phyloP scores from a whole-genome alignment of 768 basidiomycete genomes.

The Tephrocybe sp. region DNA sequence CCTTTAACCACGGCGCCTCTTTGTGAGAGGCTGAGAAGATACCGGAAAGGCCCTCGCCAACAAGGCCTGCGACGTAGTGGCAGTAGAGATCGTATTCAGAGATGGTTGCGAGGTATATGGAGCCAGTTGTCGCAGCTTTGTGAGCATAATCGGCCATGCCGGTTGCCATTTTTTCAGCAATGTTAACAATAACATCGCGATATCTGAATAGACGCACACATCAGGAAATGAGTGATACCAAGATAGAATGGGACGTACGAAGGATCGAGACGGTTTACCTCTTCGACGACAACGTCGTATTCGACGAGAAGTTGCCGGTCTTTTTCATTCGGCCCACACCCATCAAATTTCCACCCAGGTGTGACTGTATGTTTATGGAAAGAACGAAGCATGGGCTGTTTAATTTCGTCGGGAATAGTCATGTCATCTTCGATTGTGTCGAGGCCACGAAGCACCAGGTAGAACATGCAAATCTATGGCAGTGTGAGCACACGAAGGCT shows the following conservation, averaged over 20 bases:
- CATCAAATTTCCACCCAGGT: conserved; percentile 85
- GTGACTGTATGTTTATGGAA: conserved; percentile 79
- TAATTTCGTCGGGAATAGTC: conserved; percentile 83
- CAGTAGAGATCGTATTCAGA: conserved; percentile 96
- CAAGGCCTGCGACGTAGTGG: conserved; percentile 96
- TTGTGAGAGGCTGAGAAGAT: conserved; percentile 85
- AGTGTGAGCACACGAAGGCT: neutral
- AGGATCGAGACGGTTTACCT: conserved; percentile 66
- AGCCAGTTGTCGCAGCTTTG: conserved; percentile 67
- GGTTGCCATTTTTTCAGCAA: conserved; percentile 80
- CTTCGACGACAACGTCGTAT: conserved; percentile 77
- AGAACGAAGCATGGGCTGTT: conserved; percentile 79
- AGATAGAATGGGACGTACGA: conserved; percentile 42
- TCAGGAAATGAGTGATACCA: conserved; percentile 3
- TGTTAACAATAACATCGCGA: conserved; percentile 77
- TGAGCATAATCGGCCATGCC: conserved; percentile 98
- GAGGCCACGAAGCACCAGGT: conserved; percentile 89
- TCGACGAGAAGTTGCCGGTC: conserved; percentile 83
- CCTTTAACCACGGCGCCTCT: conserved; percentile 68
- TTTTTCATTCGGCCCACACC: conserved; percentile 81
- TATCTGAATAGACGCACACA: conserved; percentile 46
- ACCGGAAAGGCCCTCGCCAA: conserved; percentile 91
- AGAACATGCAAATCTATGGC: conserved; percentile 86
- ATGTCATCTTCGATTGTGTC: conserved; percentile 99
- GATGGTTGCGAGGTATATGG: conserved; percentile 69